phyloP scores from a whole-genome alignment of 257 asterid species.

The Mitragyna speciosa region DNA sequence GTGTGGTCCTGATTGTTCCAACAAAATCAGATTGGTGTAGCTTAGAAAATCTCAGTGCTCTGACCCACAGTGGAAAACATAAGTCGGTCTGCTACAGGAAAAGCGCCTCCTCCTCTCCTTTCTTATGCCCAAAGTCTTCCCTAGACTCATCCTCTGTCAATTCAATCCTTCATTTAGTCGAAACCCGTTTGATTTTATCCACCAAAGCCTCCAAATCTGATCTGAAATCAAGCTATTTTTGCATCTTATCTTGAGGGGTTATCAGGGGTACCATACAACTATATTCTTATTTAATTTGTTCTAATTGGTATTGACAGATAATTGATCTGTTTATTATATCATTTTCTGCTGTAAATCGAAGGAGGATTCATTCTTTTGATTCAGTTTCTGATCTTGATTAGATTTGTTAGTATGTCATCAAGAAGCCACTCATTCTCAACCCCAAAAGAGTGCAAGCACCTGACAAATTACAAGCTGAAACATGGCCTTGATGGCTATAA shows the following conservation, averaged over 20 bases:
- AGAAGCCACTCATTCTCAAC: constrained; percentile 39
- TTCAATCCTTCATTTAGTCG: not conserved
- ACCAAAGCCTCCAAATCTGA: not conserved
- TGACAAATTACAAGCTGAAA: constrained; percentile 62
- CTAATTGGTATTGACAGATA: not conserved
- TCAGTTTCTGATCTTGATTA: constrained; percentile 4
- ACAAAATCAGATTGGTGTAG: not conserved
- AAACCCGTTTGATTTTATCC: not conserved
- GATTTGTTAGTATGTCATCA: constrained; percentile 40
- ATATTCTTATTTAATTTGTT: not conserved
- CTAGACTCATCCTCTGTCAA: not conserved
- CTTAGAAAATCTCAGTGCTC: not conserved
- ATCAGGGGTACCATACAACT: not conserved
- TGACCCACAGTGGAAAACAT: not conserved
- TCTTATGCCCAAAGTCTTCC: not conserved
- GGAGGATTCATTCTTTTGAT: not conserved
- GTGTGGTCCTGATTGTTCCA: not conserved
- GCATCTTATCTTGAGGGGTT: not conserved
- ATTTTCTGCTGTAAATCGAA: not conserved
- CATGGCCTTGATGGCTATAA: constrained; percentile 48
- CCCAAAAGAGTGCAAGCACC: constrained; percentile 66
- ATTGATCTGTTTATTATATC: not conserved
- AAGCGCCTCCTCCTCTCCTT: constrained; percentile 4
- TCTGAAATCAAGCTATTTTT: not conserved
- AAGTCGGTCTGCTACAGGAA: not conserved